Evolutionary conservation across 2,329 filamentous ascomycete genomes (phyloP), one percentile per base, ranked within the genome.

Genomic region (Bipolaris bicolor): DNA sequence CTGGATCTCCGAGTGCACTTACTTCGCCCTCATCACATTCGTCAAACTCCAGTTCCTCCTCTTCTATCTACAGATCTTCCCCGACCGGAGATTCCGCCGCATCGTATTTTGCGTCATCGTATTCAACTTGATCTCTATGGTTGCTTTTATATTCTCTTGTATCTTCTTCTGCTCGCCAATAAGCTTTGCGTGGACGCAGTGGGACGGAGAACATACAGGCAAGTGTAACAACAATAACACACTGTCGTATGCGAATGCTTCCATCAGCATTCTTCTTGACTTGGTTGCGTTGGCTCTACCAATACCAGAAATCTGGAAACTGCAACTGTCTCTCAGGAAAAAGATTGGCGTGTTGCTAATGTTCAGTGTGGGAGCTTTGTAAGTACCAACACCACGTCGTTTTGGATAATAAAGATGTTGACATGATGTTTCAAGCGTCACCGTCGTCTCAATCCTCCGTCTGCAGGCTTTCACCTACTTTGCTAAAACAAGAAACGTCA

Each of bases 301-400:
- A 1, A 51, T 77, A 50, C 62, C 57, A 15, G 63, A 74, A 24
- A 54, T 77, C 13, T 67, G 56, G 29, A 66, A 66, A 24, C 61
- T 77, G 5, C 60, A 66, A 6, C 68, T 77, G 57, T 62, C 58
- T 33, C 51, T 63, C 1, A 61, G 63, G n/a, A 71, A 67, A 49
- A 76, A 74, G 47, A 52, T 70, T 5, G 67, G 69, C 22, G 62
- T 78, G 52, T 70, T 77, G 68, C 51, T 75, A 45, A 77, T 78
- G 75, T 77, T 77, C 50, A 56, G 68, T 2, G 63, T 74, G 13
- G 75, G 76, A 29, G 65, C 75, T 33, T 74, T 80, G 78, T 80
- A 69, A 65, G 77, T 68, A 1, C 18, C 43, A 20, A 41, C 20
- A 41, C 4, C 9, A 41, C 39, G 39, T 15, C 18, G 10, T 11